Percentiles rank a stretch among this genome's conserved stretches.
These are phyloP conservation scores for Ramaria sp. DNA, from an alignment of 768 basidiomycete species.

Conservation along the genomic window DNA sequence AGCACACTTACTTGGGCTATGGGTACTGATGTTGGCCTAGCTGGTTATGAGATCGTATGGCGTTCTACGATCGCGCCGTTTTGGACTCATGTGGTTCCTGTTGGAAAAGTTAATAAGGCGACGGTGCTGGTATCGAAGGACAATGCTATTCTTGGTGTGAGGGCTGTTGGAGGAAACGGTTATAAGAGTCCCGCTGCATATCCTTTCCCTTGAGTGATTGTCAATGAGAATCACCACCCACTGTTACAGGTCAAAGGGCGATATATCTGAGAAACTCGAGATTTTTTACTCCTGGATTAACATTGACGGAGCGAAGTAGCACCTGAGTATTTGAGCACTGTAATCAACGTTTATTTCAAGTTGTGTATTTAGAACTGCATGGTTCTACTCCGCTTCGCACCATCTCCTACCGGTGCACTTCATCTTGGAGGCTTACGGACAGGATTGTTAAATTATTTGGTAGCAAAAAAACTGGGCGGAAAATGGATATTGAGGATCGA, in stretches of 20 bases:
- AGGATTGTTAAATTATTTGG: conserved; percentile 85
- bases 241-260: neutral
- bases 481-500: conserved; percentile 90
- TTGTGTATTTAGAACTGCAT: conserved; percentile 23
- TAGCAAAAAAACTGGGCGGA: conserved; percentile 71
- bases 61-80: conserved; percentile 33
- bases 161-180: conserved; percentile 40
- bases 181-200: conserved; percentile 38
- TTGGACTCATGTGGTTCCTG: conserved; percentile 40
- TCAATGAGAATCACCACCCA: neutral
- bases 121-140: conserved; percentile 39
- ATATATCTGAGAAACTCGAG: too few species aligned
- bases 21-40: conserved; percentile 26
- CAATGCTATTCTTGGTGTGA: conserved; percentile 37
- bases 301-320: too few species aligned
- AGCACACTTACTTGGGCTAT: conserved; percentile 38
- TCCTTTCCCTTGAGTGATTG: conserved; percentile 11
- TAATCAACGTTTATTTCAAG: too few species aligned
- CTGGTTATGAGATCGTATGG: conserved; percentile 43
- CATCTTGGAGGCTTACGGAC: conserved; percentile 94
- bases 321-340: too few species aligned
- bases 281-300: too few species aligned
- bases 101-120: conserved; percentile 30
- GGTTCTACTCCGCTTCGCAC: conserved; percentile 82
- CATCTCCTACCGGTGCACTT: conserved; percentile 89